Evolutionary conservation across 257 asterid genomes (phyloP).

Genomic region (Solanum piurae): DNA sequence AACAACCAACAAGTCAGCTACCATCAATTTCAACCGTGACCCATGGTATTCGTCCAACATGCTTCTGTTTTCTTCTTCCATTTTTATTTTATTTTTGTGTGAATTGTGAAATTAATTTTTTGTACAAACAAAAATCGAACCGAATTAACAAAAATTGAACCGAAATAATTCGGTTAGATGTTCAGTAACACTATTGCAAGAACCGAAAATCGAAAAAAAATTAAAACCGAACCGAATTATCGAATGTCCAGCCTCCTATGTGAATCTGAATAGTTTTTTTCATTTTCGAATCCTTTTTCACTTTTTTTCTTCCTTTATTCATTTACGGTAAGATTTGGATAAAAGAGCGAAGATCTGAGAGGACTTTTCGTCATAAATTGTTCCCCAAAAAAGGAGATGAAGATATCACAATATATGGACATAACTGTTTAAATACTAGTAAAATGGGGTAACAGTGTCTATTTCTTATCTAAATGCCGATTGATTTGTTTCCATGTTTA

Average conservation of each 20-base stretch:
- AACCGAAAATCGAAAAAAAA: accelerated
- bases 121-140: no score
- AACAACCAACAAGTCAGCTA: neutral
- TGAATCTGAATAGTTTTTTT: neutral
- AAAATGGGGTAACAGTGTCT: no score
- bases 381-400: neutral
- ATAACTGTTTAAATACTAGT: neutral
- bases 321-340: neutral
- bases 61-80: neutral
- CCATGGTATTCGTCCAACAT: neutral
- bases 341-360: neutral
- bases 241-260: neutral
- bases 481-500: no score
- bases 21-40: neutral
- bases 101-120: neutral
- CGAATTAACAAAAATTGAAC: no score
- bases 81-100: neutral
- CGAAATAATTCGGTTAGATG: neutral
- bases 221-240: no score
- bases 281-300: neutral
- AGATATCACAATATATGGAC: neutral
- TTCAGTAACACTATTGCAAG: neutral
- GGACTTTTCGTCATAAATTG: neutral
- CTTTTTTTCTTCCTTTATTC: neutral
- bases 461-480: no score